phyloP scores from a whole-genome alignment of 495 filamentous ascomycete species.

The Lentithecium fluviatile region DNA sequence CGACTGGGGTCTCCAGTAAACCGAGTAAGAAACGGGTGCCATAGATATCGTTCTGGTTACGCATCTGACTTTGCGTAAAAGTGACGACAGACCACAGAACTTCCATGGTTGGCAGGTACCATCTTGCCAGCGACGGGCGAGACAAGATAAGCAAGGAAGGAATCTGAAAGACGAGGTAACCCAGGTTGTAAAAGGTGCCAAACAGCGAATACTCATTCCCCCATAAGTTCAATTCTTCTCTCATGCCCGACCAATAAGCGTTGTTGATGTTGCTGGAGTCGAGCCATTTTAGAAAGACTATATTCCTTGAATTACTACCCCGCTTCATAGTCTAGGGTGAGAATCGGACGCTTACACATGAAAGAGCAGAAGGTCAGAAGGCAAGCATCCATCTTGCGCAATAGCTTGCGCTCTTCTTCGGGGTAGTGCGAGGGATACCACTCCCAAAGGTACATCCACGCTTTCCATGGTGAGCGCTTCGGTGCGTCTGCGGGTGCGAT shows the following conservation, averaged over 20 bases:
- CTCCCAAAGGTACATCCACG: constrained; percentile 25
- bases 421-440: constrained; percentile 29
- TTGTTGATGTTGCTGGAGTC: constrained; percentile 71
- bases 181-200: constrained; percentile 47
- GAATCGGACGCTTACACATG: constrained; percentile 37
- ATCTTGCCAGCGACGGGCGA: constrained; percentile 25
- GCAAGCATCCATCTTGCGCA: constrained; percentile 43
- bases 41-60: constrained; percentile 52
- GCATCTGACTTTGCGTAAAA: constrained; percentile 50
- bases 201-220: constrained; percentile 64
- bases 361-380: constrained; percentile 44
- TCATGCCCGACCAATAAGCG: constrained; percentile 74
- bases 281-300: constrained; percentile 62
- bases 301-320: not conserved
- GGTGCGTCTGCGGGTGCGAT: constrained; percentile 21
- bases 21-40: constrained; percentile 50
- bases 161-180: constrained; percentile 49
- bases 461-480: constrained; percentile 24
- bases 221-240: constrained; percentile 62
- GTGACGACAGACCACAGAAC: constrained; percentile 53
- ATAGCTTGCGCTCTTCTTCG: constrained; percentile 26
- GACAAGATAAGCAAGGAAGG: constrained; percentile 40
- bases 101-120: constrained; percentile 46
- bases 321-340: no score
- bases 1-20: constrained; percentile 37